Evolutionary conservation across 176 grass and related monocot species (phyloP), one percentile per base, ranked within the genome.

Genomic region (Eremochloa ophiuroides): DNA sequence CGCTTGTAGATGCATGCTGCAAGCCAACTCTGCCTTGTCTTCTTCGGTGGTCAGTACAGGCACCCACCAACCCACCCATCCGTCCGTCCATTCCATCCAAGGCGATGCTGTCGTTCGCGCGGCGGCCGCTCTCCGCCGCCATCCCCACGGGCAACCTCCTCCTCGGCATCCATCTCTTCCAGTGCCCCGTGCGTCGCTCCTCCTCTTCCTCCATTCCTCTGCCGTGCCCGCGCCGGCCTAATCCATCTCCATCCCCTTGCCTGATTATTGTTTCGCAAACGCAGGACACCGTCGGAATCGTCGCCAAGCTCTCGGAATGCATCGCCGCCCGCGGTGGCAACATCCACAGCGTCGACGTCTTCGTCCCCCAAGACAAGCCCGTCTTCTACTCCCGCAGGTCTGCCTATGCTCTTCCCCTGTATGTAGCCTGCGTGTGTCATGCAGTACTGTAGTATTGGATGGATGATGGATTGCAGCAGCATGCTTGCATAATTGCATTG

Each of bases 321-420:
- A 98, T 94, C 73, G 88, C 95, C 63, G 94, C 92, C 22, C 82
- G 84, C 56, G 95, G 95, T 73, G 94, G 94, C 30, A 97, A 92
- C 87, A 97, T 97, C 76, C 89, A 94, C 85, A 88, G 85, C 55
- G 55, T 59, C 55, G 55, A 59, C 81, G 88, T 98, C 75, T 98
- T 98, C 75, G 92, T 98, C 27, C 95, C 95, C 33, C 88, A 88
- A 33, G 62, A 94, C 51, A 86, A 79, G 66, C 88, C 85, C 46
- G 55, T 88, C 28, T 98, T 98, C 75, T 98, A 98, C 82, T 93
- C 92, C 37, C 91, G 92, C 69, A 93, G 92, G 94, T 90, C 34
- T 53, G 37, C 11, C 73, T 31, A 37, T 23, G n/a, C 10, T 66
- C 61, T 58, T 12, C 14, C 23, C 26, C 61, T n/a, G n/a, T n/a